Evolutionary conservation across 371 early-diverging fungal genomes (phyloP).

Genomic region (Apophysomyces elegans): DNA sequence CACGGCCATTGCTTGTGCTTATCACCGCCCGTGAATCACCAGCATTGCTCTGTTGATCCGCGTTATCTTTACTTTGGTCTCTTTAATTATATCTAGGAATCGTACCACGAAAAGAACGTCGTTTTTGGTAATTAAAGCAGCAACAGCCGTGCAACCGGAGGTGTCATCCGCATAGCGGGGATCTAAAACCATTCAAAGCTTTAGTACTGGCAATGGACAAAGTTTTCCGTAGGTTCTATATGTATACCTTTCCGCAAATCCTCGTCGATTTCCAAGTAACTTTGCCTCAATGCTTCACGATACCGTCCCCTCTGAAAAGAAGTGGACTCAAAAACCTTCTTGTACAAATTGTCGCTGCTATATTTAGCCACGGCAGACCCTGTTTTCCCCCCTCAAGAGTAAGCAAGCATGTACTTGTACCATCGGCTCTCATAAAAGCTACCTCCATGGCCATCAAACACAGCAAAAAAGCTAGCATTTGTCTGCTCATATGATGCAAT

Average conservation of each 20-base stretch:
- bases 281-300: conserved; percentile 71
- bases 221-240: neutral
- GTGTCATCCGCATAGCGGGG: conserved; percentile 71
- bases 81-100: neutral
- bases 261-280: conserved; percentile 83
- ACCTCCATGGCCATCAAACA: conserved; percentile 98
- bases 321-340: conserved; percentile 64
- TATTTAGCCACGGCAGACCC: conserved; percentile 84
- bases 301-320: conserved; percentile 70
- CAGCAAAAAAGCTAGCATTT: conserved; percentile 86
- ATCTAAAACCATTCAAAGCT: conserved; percentile 49
- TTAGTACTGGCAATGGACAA: neutral
- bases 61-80: neutral
- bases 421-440: conserved; percentile 11
- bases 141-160: conserved; percentile 96
- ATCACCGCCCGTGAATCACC: conserved; percentile 95
- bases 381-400: conserved; percentile 19
- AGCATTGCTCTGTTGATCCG: conserved; percentile 74
- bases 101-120: conserved; percentile 52
- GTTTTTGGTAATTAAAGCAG: conserved; percentile 76
- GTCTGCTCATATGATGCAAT: conserved; percentile 67
- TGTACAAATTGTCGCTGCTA: conserved; percentile 77
- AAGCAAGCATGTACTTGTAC: neutral
- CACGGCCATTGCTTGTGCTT: conserved; percentile 66
- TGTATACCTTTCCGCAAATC: conserved; percentile 71